Evolutionary conservation across 345 rosid genomes (phyloP).

Genomic region (Populus simonii): DNA sequence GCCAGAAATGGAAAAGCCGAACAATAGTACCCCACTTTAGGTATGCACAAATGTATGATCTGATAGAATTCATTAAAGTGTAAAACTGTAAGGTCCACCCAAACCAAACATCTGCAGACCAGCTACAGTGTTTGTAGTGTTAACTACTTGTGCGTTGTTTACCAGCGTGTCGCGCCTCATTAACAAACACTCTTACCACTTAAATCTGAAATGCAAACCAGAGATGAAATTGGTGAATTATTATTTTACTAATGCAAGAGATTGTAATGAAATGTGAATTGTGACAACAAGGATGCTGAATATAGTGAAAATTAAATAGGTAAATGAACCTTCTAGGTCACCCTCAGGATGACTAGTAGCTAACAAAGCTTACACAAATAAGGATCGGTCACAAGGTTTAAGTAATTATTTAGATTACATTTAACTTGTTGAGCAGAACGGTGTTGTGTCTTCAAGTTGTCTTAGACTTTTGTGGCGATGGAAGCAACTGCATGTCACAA

Average conservation of each 20-base stretch:
- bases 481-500: constrained; percentile 56
- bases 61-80: neutral
- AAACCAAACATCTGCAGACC: neutral
- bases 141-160: neutral
- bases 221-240: neutral
- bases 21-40: neutral
- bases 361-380: constrained; percentile 28
- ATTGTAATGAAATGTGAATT: constrained; percentile 16
- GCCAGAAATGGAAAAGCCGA: neutral
- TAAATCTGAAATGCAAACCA: neutral
- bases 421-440: constrained; percentile 12
- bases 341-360: constrained; percentile 20
- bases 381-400: constrained; percentile 8
- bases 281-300: constrained; percentile 13
- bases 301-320: neutral
- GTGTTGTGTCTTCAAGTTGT: constrained; percentile 28
- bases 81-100: neutral
- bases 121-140: neutral
- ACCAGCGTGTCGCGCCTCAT: too few species aligned
- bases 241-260: neutral
- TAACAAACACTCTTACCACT: too few species aligned
- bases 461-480: constrained; percentile 62
- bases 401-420: constrained; percentile 30
- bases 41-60: neutral
- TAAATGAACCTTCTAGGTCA: constrained; percentile 4